Evolutionary conservation across 1,284 basidiomycete genomes (phyloP), one percentile per base, ranked within the genome.

Genomic region (Ceratobasidium sp.): DNA sequence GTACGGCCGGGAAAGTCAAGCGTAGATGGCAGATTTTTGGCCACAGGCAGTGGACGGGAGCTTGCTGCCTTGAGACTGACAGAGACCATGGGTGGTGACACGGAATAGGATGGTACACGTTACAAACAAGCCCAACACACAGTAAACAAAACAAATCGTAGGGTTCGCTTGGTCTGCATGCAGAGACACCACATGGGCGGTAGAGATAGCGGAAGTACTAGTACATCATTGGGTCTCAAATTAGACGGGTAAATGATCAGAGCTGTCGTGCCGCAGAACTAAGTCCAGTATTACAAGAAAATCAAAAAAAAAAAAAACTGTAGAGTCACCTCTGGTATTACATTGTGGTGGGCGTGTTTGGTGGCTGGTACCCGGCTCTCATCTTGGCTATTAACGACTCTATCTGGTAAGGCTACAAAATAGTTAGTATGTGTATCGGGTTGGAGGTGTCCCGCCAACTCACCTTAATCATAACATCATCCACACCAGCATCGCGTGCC

Each of bases 21-120:
- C 19, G 84, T 85, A 54, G 87, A 79, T 1, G 91, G 88, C 9
- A 92, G 85, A 53, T 84, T 85, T 43, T 82, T 84, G 27, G 89
- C 86, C 64, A 88, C 76, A 2, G 83, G 82, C 29, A 84, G 83
- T 71, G 77, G 81, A 71, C 84, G 85, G 71, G 85, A 64, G 37
- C 58, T 74, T 37, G 48, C 74, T 84, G 24, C 84, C 82, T 1
- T 86, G 48, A 93, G 81, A 1, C 86, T 88, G 59, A 93, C 79
- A 14, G 85, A 81, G 71, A 89, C 88, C 91, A 92, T 92, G n/a
- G 61, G 78, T 58, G 56, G 43, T 22, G 54, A 58, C 54, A n/a
- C 54, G 31, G 6, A 58, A 34, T 34, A 58, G 19, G 29, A 37
- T 19, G 29, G 13, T 41, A 41, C 39, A 41, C 39, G 39, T 6